Evolutionary conservation across 2,329 filamentous ascomycete species (phyloP).

Genomic region (Aspergillus sp.): DNA sequence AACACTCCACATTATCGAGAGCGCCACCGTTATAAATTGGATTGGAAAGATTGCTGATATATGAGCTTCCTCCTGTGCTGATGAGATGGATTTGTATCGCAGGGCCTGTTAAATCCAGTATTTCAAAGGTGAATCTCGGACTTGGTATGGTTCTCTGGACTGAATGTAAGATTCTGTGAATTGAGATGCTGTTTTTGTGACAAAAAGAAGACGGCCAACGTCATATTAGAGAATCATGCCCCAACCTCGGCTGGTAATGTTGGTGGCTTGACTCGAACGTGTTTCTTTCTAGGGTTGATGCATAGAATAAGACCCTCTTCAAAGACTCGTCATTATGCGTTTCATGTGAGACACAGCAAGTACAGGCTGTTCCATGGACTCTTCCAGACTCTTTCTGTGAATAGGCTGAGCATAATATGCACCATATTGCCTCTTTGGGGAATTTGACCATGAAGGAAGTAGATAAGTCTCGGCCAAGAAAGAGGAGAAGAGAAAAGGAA

Average conservation of each 20-base stretch:
- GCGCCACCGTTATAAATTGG: not conserved
- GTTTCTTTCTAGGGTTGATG: not conserved
- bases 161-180: not conserved
- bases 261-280: not conserved
- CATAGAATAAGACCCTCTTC: not conserved
- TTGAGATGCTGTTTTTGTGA: constrained; percentile 9
- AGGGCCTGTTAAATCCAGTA: constrained; percentile 2
- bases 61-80: constrained; percentile 5
- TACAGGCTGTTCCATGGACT: not conserved
- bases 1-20: not conserved
- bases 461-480: no score
- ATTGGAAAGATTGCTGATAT: constrained; percentile 6
- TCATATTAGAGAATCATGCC: constrained; percentile 3
- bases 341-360: not conserved
- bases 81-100: constrained; percentile 5
- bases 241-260: not conserved
- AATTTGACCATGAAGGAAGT: not conserved
- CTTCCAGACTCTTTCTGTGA: not conserved
- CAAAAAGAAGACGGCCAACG: constrained; percentile 8
- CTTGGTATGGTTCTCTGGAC: no score
- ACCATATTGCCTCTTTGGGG: not conserved
- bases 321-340: no score
- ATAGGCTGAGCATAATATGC: not conserved
- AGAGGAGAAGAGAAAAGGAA: no score
- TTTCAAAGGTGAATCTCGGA: constrained; percentile 3